Evolutionary conservation across 2,329 filamentous ascomycete species (phyloP).

Genomic region (Bipolaris zeicola): DNA sequence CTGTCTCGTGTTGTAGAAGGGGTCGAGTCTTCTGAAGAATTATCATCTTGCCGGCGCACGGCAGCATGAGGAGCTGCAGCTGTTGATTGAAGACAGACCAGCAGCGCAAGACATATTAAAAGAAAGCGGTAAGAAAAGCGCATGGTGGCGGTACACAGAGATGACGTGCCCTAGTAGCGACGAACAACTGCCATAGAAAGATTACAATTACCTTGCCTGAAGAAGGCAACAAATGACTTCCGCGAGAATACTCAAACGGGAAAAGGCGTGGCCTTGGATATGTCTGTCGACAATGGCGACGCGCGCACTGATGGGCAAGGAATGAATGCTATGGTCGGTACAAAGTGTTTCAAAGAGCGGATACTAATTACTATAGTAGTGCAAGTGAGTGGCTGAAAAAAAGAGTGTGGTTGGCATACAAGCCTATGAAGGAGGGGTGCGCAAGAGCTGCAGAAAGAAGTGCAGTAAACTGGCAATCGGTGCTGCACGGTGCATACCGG

Average conservation of each 20-base stretch:
- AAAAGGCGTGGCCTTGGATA: constrained; percentile 8
- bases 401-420: constrained; percentile 27
- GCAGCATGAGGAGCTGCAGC: constrained; percentile 28
- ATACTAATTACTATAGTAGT: constrained; percentile 19
- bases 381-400: constrained; percentile 27
- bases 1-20: constrained; percentile 16
- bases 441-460: constrained; percentile 26
- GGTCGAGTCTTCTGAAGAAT: constrained; percentile 19
- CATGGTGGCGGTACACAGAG: constrained; percentile 31
- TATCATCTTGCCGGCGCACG: constrained; percentile 41
- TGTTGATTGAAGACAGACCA: constrained; percentile 34
- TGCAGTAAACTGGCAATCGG: constrained; percentile 23
- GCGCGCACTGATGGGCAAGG: constrained; percentile 14
- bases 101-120: constrained; percentile 32
- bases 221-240: neutral
- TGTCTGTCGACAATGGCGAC: constrained; percentile 18
- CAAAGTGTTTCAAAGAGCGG: constrained; percentile 15
- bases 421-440: constrained; percentile 14
- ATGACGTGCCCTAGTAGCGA: constrained; percentile 17
- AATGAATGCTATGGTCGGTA: constrained; percentile 20
- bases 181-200: constrained; percentile 32
- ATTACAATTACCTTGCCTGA: constrained; percentile 22
- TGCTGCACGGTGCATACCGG: constrained; percentile 19
- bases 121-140: constrained; percentile 32
- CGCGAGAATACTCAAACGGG: constrained; percentile 9